A percentile compares a stretch with the other conserved stretches of the same genome.
Evolutionary conservation across 306 rosid genomes (phyloP).

Genomic region (Morella rubra): DNA sequence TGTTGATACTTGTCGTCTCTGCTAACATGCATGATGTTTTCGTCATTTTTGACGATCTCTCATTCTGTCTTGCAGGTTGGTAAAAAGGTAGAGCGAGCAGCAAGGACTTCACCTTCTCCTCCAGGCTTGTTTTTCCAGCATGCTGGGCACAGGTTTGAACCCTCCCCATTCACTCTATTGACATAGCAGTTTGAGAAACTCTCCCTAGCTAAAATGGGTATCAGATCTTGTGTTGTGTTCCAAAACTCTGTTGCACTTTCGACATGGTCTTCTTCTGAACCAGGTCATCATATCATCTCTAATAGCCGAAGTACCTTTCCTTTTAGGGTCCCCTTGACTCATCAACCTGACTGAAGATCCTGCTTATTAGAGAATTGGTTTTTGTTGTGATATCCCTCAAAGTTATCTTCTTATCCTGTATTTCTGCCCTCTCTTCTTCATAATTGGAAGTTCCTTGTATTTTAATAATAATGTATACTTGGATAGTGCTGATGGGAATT

Average conservation of each 20-base stretch:
- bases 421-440: background rate
- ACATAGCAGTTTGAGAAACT: background rate
- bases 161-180: background rate
- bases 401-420: background rate
- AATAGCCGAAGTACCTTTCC: background rate
- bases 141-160: conserved; percentile 93
- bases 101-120: conserved; percentile 60
- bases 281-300: background rate
- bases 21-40: background rate
- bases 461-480: background rate
- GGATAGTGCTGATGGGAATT: background rate
- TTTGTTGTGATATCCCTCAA: background rate
- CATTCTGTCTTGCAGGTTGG: conserved; percentile 52
- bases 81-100: conserved; percentile 69
- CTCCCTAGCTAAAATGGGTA: background rate
- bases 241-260: background rate
- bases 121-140: conserved; percentile 96
- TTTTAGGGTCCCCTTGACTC: background rate
- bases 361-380: background rate
- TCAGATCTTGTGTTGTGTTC: background rate
- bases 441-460: background rate
- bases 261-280: conserved; percentile 9
- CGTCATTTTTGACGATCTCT: conserved; percentile 6
- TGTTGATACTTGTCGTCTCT: background rate
- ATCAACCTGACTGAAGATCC: background rate